These are phyloP conservation scores for Trypanosoma rangeli DNA, from an alignment of 208 protist species.

Conservation along the genomic window DNA sequence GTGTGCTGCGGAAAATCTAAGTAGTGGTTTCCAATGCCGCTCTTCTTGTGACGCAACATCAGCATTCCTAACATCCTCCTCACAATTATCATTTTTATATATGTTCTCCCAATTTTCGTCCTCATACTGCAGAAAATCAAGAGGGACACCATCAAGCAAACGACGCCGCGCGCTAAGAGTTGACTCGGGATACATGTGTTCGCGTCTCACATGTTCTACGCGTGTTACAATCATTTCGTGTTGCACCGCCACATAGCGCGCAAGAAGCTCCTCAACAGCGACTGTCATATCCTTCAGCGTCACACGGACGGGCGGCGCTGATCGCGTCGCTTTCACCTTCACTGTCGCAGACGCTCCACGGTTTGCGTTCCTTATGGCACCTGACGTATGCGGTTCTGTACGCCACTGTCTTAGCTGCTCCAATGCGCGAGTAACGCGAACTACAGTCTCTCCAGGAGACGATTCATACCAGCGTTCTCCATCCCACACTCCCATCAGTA, in stretches of 20 bases:
- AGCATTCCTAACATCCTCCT: neutral
- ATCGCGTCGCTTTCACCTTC: neutral
- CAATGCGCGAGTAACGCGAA: slow-evolving; percentile 16
- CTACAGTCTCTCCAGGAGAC: slow-evolving; percentile 11
- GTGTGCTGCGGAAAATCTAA: slow-evolving; percentile 8
- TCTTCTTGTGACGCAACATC: neutral
- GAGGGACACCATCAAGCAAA: neutral
- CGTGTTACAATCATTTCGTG: slow-evolving; percentile 48
- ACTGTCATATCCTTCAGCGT: slow-evolving; percentile 32
- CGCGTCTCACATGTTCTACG: slow-evolving; percentile 34
- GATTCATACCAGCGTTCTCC: neutral
- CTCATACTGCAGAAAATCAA: neutral
- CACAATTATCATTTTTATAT: neutral
- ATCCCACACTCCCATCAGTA: neutral
- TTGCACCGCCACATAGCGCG: slow-evolving; percentile 57
- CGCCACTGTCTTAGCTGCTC: slow-evolving; percentile 21
- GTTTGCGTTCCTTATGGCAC: neutral
- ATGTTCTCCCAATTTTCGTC: neutral
- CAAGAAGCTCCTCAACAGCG: slow-evolving; percentile 46
- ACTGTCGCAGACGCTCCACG: neutral
- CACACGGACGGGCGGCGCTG: slow-evolving; percentile 5
- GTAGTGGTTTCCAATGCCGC: neutral
- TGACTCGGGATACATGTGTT: slow-evolving; percentile 17
- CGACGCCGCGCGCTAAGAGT: neutral
- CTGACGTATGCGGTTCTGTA: neutral